Conservation (phyloP, 2,329 filamentous ascomycete genomes). For the Fusarium virguliforme region DNA sequence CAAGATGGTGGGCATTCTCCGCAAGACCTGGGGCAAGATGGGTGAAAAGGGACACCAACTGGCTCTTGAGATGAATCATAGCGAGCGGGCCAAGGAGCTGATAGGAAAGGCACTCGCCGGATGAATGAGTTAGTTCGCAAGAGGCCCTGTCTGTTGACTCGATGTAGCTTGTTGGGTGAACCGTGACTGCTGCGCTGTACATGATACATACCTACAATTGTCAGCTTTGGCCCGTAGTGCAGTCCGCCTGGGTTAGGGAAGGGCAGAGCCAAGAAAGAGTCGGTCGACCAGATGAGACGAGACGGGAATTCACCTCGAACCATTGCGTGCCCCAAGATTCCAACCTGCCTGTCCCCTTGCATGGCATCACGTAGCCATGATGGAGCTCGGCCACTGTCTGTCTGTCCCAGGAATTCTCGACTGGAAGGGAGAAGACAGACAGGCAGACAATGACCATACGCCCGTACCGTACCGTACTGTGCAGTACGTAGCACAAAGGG, state of each 20-base stretch:
- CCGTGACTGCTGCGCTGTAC: not conserved
- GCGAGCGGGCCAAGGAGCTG: conserved; percentile 73
- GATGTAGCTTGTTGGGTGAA: conserved; percentile 6
- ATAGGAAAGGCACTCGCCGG: conserved; percentile 73
- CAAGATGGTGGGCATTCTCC: conserved; percentile 80
- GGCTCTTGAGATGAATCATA: conserved; percentile 77
- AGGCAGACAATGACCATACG: too few relatives aligned
- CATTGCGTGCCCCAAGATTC: conserved; percentile 5
- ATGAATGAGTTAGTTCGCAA: conserved; percentile 18
- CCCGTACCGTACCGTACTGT: not conserved
- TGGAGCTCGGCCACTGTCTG: conserved; percentile 11
- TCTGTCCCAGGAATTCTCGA: conserved; percentile 21
- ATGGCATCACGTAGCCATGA: conserved; percentile 20
- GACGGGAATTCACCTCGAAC: not conserved
- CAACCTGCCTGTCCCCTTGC: conserved; percentile 20
- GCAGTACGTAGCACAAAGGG: conserved; percentile 4
- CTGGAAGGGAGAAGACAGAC: conserved; percentile 9
- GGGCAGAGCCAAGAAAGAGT: not conserved
- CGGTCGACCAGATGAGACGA: not conserved
- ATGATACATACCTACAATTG: not conserved
- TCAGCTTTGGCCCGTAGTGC: not conserved
- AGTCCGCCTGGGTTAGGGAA: not conserved
- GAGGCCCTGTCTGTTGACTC: not conserved
- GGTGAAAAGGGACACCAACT: conserved; percentile 73
- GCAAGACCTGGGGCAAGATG: conserved; percentile 86